Conservation (phyloP, 1,284 basidiomycete genomes). For the Meripilus lineatus region DNA sequence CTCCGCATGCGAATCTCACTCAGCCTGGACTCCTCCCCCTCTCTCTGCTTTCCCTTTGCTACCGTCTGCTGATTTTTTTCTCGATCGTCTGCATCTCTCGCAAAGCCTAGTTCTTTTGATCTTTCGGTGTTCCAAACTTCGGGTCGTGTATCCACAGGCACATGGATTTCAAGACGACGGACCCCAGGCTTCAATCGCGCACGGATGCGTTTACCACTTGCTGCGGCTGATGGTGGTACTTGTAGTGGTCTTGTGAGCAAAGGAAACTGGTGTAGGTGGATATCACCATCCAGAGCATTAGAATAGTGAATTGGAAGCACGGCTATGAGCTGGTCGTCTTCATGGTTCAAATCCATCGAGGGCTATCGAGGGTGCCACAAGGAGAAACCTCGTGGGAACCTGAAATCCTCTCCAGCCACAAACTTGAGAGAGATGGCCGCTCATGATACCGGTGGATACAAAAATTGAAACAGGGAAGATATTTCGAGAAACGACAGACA, state of each 20-base stretch:
- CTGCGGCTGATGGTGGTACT: conserved; percentile 63
- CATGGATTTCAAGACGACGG: conserved; percentile 65
- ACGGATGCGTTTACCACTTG: conserved; percentile 69
- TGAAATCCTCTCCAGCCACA: no score
- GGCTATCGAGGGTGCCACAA: no score
- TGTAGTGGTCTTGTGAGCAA: conserved; percentile 67
- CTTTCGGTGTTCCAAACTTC: conserved; percentile 76
- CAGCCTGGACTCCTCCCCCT: conserved; percentile 55
- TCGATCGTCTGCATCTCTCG: conserved; percentile 62
- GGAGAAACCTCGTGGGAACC: no score
- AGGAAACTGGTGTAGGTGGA: conserved; percentile 78
- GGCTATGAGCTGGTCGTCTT: conserved; percentile 57
- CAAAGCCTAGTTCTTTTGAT: conserved; percentile 57
- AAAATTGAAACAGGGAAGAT: no score
- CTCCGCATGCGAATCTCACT: conserved; percentile 67
- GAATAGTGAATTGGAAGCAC: conserved; percentile 69
- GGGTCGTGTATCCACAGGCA: conserved; percentile 68
- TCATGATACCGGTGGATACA: no score
- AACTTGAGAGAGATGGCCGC: no score
- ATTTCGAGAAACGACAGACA: no score
- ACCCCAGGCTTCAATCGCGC: conserved; percentile 64
- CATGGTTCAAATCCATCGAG: conserved; percentile 32
- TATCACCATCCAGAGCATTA: conserved; percentile 49
- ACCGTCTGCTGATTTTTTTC: conserved; percentile 62
- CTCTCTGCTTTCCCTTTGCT: conserved; percentile 28